Evolutionary conservation across 768 basidiomycete genomes (phyloP).

Genomic region (Aureoboletus auriporus): DNA sequence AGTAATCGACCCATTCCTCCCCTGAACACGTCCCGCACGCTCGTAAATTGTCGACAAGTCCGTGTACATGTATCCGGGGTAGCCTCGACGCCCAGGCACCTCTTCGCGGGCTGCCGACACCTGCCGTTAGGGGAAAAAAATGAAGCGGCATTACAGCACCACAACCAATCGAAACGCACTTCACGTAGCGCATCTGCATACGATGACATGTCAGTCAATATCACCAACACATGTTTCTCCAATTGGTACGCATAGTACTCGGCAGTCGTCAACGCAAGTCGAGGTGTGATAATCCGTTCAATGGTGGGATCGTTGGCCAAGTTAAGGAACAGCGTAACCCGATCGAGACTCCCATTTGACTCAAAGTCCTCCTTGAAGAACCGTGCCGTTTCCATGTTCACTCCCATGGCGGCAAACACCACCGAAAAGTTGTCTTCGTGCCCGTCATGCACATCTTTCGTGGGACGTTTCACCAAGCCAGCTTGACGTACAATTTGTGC

Average conservation of each 20-base stretch:
- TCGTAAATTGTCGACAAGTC: constrained; percentile 99
- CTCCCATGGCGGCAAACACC: constrained; percentile 99
- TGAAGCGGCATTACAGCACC: constrained; percentile 1
- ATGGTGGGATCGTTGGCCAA: constrained; percentile 99
- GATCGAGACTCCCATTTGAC: constrained; percentile 95
- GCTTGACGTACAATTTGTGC: constrained; percentile 99
- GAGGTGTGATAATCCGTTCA: constrained; percentile 99
- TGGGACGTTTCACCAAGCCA: constrained; percentile 92
- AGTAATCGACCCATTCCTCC: constrained; percentile 97
- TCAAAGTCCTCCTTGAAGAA: constrained; percentile 99
- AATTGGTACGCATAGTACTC: constrained; percentile 99
- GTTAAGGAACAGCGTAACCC: constrained; percentile 97
- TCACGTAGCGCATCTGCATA: constrained; percentile 96
- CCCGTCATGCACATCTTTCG: constrained; percentile 96
- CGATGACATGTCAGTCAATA: constrained; percentile 98
- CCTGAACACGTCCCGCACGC: constrained; percentile 96
- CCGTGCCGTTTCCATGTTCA: constrained; percentile 99
- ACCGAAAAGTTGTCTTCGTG: constrained; percentile 99
- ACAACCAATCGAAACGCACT: constrained; percentile 42
- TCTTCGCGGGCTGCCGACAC: constrained; percentile 99
- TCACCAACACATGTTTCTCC: constrained; percentile 99
- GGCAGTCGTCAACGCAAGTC: constrained; percentile 94
- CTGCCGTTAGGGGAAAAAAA: constrained; percentile 16
- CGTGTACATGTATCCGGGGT: constrained; percentile 98
- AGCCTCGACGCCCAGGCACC: constrained; percentile 98